Conservation (phyloP, 2,329 filamentous ascomycete species). For the Colletotrichum sojae region DNA sequence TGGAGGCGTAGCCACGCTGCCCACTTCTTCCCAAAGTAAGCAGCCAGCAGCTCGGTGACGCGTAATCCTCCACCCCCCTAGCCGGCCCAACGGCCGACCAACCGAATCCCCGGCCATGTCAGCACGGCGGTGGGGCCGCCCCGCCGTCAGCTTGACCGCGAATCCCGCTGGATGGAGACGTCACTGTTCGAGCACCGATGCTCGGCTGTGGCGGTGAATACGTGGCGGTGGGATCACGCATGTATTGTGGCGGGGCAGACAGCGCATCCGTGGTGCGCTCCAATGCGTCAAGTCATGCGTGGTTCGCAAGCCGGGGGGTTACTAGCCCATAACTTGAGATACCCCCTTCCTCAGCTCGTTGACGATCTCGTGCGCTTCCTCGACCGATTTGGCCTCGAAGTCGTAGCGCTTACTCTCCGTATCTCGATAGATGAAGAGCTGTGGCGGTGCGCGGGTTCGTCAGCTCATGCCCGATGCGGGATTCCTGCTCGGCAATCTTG, state of each 20-base stretch:
- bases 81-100: conserved; percentile 4
- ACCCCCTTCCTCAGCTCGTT: conserved; percentile 83
- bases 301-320: neutral
- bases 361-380: conserved; percentile 85
- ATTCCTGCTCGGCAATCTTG: conserved; percentile 2
- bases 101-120: conserved; percentile 24
- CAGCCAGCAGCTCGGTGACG: conserved; percentile 30
- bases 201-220: conserved; percentile 33
- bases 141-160: conserved; percentile 12
- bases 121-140: conserved; percentile 13
- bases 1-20: conserved; percentile 9
- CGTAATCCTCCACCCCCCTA: conserved; percentile 26
- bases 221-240: conserved; percentile 15
- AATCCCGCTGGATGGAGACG: conserved; percentile 6
- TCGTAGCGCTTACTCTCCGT: conserved; percentile 87
- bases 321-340: conserved; percentile 41
- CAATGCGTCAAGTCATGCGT: conserved; percentile 5
- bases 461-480: conserved; percentile 5
- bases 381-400: conserved; percentile 81
- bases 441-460: neutral
- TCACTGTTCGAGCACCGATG: conserved; percentile 9
- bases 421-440: conserved; percentile 81
- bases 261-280: conserved; percentile 3
- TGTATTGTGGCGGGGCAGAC: conserved; percentile 22
- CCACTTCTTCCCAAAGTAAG: conserved; percentile 28